phyloP scores from a whole-genome alignment of 2,329 filamentous ascomycete genomes.

The Tolypocladium inflatum region DNA sequence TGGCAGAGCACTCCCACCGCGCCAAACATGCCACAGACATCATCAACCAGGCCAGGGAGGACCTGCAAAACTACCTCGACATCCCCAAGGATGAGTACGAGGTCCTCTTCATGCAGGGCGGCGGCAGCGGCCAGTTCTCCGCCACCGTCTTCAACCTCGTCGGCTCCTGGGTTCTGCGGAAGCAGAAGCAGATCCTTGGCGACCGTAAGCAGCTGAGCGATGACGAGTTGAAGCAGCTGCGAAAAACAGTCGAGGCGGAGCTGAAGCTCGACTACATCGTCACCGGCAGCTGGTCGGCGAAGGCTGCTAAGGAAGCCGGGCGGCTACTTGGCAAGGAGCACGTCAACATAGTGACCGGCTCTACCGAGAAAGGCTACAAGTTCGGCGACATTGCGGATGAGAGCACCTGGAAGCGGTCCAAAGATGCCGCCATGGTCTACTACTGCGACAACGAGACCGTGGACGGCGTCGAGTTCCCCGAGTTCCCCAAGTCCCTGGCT shows the following conservation, averaged over 20 bases:
- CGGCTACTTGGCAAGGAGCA: slow-evolving; percentile 68
- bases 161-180: slow-evolving; percentile 67
- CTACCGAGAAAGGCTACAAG: slow-evolving; percentile 56
- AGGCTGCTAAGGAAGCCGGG: slow-evolving; percentile 75
- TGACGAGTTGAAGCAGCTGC: slow-evolving; percentile 30
- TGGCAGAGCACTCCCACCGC: slow-evolving; percentile 87
- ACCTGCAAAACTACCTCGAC: slow-evolving; percentile 64
- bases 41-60: slow-evolving; percentile 67
- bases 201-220: slow-evolving; percentile 42
- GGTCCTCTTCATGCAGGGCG: slow-evolving; percentile 78
- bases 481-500: slow-evolving; percentile 56
- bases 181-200: slow-evolving; percentile 49
- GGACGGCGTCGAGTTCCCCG: slow-evolving; percentile 83
- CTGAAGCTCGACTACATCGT: slow-evolving; percentile 68
- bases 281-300: slow-evolving; percentile 81
- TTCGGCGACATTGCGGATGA: slow-evolving; percentile 78
- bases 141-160: slow-evolving; percentile 79
- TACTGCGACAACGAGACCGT: slow-evolving; percentile 93
- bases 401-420: slow-evolving; percentile 64
- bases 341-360: slow-evolving; percentile 58
- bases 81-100: slow-evolving; percentile 75
- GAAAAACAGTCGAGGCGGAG: not conserved
- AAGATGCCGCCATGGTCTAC: slow-evolving; percentile 67
- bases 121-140: slow-evolving; percentile 79
- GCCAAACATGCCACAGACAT: slow-evolving; percentile 70